Base-by-base conservation (phyloP, 2,329 filamentous ascomycete species). In the Pseudogymnoascus sp. region DNA sequence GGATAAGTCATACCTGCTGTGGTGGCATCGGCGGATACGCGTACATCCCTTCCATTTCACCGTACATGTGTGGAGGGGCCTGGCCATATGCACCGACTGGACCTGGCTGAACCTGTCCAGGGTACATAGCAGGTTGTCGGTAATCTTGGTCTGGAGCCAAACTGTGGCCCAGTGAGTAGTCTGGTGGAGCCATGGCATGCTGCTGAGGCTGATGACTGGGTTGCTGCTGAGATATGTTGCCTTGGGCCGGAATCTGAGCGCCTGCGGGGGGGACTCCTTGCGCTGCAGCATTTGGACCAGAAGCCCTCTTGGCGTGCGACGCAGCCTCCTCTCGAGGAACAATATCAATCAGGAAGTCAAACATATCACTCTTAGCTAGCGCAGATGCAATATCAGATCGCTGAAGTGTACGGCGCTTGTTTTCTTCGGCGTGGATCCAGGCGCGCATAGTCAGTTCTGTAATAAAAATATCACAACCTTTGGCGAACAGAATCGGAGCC, bases 401-500 rank as follows among this genome's bases (percentile, higher is more conserved):
- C 75, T 99, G 94, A 39, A 99, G 79, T 1, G 94, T 99, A 43
- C 94, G 87, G 30, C 94, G 85, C 80, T 99, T 99, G 78, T 99
- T 99, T 76, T 99, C 94, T 73, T 99, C 94, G 14, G 94, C 94
- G 70, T 99, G 94, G 65, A 99, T 99, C 94, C 94, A 99, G 54
- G 94, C 94, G 65, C 94, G 90, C 94, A 99, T 99, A 6, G 94
- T 99, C 64, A 99, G 81, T 76, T 99, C 94, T 1, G 92, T 97
- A 71, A 99, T 99, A 77, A 99, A 99, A 71, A 97, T 97, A 72
- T 99, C 94, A 75, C 94, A 97, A 37, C 93, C 94, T 76, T 99
- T 99, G 59, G 94, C 94, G 70, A 99, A 99, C 12, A 99, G 80
- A 68, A 99, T 99, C 1, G 94, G 94, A 1, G 94, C 94, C 76